Evolutionary conservation across 2,329 filamentous ascomycete genomes (phyloP), one percentile per base, ranked within the genome.

Genomic region (Hypoxylon sp.): DNA sequence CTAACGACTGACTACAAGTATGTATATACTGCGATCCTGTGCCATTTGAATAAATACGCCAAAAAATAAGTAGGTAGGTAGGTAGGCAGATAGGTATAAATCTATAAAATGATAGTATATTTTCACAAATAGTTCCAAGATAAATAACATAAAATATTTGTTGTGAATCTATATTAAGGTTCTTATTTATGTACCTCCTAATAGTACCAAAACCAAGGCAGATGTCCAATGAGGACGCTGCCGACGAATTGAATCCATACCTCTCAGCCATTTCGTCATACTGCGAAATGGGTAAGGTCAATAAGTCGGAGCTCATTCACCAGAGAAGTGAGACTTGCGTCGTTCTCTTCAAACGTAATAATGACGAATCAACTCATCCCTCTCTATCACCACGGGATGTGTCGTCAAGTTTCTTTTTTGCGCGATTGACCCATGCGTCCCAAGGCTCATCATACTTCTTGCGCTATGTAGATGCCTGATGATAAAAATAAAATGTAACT

Each of bases 311-410:
- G 41, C 52, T 53, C 42, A 35, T 56, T 35, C 38, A 48, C 25
- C 27, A 45, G 21, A 42, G 26, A 52, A 52, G 34, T 36, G 27
- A 30, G 55, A 59, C 57, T 55, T 50, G 57, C 57, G 54, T 57
- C 57, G 43, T 50, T 19, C 44, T 53, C 49, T 50, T 42, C 49
- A 27, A 38, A 41, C 41, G 23, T 47, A 38, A 31, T n/a, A 37
- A 46, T 30, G 41, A 41, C 15, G 23, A 51, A 49, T 48, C 42
- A 38, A 32, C 43, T 47, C 36, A 31, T 20, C 20, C 52, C 43
- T 41, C 43, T 62, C 57, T 60, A 57, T 59, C 45, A 46, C 53
- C 56, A 36, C 27, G 46, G 26, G 49, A 55, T 53, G 53, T 38
- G 44, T 44, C 45, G 30, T 34, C 27, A 31, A 51, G 29, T 45